Evolutionary conservation across 257 asterid species (phyloP), one percentile per base, ranked within the genome.

Genomic region (Nicotiana undulata): DNA sequence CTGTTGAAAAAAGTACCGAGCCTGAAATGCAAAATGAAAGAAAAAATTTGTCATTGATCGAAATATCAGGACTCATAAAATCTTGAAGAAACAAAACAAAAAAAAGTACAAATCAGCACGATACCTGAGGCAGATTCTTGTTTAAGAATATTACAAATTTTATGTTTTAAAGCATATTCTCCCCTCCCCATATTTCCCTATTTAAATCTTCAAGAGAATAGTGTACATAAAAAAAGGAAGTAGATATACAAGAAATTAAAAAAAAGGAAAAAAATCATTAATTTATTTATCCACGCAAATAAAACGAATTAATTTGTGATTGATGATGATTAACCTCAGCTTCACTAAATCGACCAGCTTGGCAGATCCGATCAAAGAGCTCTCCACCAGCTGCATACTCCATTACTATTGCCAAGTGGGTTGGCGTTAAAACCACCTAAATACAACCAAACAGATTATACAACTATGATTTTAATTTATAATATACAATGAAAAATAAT

Each of bases 341-440:
- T 86, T 90, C 93, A 82, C 95, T 82, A 68, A 82, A 82, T 55
- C 85, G 29, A 46, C 85, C 85, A n/a, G 85, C 85, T 52, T 70
- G 76, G 79, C 97, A 92, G 32, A 92, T 92, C 24, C 90, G 89
- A 13, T 89, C 90, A 79, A 92, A 92, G 7, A 92, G 85, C 63
- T 92, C 97, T 72, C 94, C 97, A 22, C 97, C 97, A 11, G 93
- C 89, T 22, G 95, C 97, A 76, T 90, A 92, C 85, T 92, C 95
- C 97, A 92, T 92, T 58, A 92, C 93, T 31, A 92, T 92, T 0
- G 83, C 90, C 79, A 82, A 77, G 49, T 82, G 85, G 1, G 85
- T 82, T 75, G 82, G 40, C 60, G 85, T 82, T 68, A 82, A 65
- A 6, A 82, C 37, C 74, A 82, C 85, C 83, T 80, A 68, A 40